A percentile compares a stretch with the other conserved stretches of the same genome.
phyloP scores from a whole-genome alignment of 306 rosid genomes.

The Mucuna pruriens region DNA sequence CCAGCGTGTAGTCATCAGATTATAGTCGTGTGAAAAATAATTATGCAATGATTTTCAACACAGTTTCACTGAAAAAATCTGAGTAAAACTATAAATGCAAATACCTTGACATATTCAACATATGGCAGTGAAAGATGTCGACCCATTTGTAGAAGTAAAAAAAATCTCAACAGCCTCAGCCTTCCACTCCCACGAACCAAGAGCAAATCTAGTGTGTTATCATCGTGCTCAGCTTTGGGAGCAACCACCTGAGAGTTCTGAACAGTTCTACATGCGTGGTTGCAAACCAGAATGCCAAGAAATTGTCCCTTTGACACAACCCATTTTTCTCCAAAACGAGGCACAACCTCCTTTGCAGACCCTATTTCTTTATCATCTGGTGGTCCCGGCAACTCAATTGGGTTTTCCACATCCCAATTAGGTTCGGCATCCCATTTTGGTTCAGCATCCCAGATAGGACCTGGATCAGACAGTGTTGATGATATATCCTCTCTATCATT shows the following conservation, averaged over 20 bases:
- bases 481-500: slow-evolving; percentile 96
- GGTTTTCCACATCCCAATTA: slow-evolving; percentile 90
- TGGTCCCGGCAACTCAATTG: slow-evolving; percentile 91
- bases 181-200: slow-evolving; percentile 94
- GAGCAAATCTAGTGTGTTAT: slow-evolving; percentile 78
- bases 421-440: slow-evolving; percentile 94
- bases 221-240: slow-evolving; percentile 91
- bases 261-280: slow-evolving; percentile 96
- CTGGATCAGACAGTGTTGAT: slow-evolving; percentile 96
- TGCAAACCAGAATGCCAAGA: slow-evolving; percentile 92
- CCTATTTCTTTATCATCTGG: slow-evolving; percentile 67
- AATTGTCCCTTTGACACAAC: slow-evolving; percentile 80
- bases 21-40: neutral
- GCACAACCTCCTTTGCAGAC: slow-evolving; percentile 61
- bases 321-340: slow-evolving; percentile 77
- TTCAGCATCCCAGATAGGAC: slow-evolving; percentile 99
- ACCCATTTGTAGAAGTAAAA: slow-evolving; percentile 92
- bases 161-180: slow-evolving; percentile 83
- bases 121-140: slow-evolving; percentile 93
- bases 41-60: slow-evolving; percentile 16
- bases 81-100: slow-evolving; percentile 30
- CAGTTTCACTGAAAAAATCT: neutral
- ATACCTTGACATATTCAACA: slow-evolving; percentile 93
- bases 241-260: slow-evolving; percentile 98
- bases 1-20: neutral